Evolutionary conservation across 257 asterid species (phyloP).

Genomic region (Plantago elongata): DNA sequence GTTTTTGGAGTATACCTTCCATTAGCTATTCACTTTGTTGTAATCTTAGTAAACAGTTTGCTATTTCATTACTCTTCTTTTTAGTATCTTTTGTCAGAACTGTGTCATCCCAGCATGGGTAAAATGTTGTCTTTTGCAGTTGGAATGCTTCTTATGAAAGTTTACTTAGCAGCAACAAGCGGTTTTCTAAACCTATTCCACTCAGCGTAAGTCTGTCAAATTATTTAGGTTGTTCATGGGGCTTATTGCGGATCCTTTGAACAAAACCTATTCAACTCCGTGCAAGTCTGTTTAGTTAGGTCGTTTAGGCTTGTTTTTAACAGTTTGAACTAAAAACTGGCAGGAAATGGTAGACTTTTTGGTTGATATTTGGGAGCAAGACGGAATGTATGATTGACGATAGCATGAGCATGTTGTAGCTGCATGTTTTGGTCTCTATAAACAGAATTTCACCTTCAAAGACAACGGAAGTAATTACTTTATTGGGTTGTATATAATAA

Average conservation of each 20-base stretch:
- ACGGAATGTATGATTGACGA: conserved; percentile 49
- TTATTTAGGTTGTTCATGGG: not conserved
- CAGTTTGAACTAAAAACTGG: conserved; percentile 6
- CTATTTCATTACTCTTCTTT: not conserved
- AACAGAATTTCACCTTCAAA: no score
- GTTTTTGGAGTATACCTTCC: not conserved
- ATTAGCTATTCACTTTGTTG: not conserved
- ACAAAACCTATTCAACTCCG: conserved; percentile 62
- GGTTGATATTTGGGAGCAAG: conserved; percentile 57
- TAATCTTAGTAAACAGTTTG: not conserved
- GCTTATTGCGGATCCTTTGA: not conserved
- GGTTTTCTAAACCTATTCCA: conserved; percentile 68
- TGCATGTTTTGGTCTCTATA: not conserved
- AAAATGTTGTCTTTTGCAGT: conserved; percentile 50
- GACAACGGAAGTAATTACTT: no score
- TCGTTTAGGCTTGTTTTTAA: no score
- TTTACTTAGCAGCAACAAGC: conserved; percentile 76
- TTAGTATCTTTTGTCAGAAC: no score
- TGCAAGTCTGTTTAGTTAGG: conserved; percentile 35
- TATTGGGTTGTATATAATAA: no score
- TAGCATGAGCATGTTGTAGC: not conserved
- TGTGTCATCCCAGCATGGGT: conserved; percentile 1
- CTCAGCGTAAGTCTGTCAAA: conserved; percentile 54
- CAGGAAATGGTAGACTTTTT: conserved; percentile 64
- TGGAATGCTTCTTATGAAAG: conserved; percentile 81